Base-by-base conservation (phyloP, 2,329 filamentous ascomycete genomes). In the Stromatinia cepivora region DNA sequence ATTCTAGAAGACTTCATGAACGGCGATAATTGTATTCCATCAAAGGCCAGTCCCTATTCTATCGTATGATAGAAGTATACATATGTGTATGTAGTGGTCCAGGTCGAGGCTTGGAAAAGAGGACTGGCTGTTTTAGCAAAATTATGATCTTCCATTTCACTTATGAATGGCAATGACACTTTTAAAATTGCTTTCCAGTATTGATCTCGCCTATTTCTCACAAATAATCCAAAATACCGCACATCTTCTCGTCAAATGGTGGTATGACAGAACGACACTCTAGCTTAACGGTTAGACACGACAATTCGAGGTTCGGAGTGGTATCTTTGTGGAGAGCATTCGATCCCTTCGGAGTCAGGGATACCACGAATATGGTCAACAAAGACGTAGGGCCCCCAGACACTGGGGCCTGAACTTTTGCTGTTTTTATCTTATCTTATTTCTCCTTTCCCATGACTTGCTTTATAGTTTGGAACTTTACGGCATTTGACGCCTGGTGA, bases 281-380 rank as follows among this genome's bases (percentile, higher is more conserved):
- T 62, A 36, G 59, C 59, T 36, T 20, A 20, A 36, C 28, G 28
- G 45, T 62, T 50, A 36, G 59, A 20, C 31, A 25, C 59, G 31
- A 36, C 31, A 62, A 62, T 22, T 62, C 42, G 45, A 62, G 28
- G 31, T 48, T 25, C 42, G 45, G 31, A 15, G 45, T 34, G 54
- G 28, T 50, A 50, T 62, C 59, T 50, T 36, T 62, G 28, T 50
- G 45, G 45, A 28, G 13, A 50, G 45, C 22, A 63, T 36, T 63
- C 45, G 22, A 25, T 62, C 28, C 45, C 59, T 62, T 62, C 59
- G 59, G 45, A 50, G 45, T 62, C 59, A 36, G 31, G 15, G 59
- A 62, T 36, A 62, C 42, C 28, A 22, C 11, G 28, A 62, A 46
- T 34, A 34, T 48, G 25, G 20, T 34, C 42, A 62, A 22, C 20